Conservation (phyloP, 2,329 filamentous ascomycete species). For the Exophiala calicioides region DNA sequence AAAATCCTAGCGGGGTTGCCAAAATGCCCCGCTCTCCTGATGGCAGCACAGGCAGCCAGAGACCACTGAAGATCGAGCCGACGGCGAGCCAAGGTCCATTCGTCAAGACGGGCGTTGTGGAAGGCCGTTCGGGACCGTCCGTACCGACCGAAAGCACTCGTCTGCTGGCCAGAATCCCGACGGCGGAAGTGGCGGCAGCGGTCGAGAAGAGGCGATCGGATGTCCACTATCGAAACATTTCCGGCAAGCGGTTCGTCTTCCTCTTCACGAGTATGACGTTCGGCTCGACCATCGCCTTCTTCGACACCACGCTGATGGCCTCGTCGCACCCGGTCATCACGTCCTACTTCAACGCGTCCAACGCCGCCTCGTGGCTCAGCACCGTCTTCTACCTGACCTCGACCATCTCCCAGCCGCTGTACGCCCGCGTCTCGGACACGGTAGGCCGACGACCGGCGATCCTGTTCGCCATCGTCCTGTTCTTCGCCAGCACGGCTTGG, state of each 20-base stretch:
- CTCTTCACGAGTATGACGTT: constrained; percentile 62
- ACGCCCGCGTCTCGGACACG: constrained; percentile 73
- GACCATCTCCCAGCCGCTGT: constrained; percentile 73
- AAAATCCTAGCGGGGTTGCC: no score
- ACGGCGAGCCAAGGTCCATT: constrained; percentile 1
- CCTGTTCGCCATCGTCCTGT: constrained; percentile 63
- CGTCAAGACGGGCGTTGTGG: constrained; percentile 1
- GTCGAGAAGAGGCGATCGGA: constrained; percentile 3
- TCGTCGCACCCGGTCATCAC: constrained; percentile 80
- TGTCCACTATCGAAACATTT: constrained; percentile 22
- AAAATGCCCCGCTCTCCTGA: no score
- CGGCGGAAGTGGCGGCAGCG: no score
- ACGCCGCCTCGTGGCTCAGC: constrained; percentile 79
- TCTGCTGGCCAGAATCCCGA: constrained; percentile 14
- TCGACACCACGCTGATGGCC: constrained; percentile 80
- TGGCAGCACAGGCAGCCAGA: constrained; percentile 1
- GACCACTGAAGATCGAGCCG: constrained; percentile 8
- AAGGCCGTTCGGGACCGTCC: neutral
- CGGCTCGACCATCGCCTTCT: constrained; percentile 60
- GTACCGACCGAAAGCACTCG: constrained; percentile 18
- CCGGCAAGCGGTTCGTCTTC: constrained; percentile 56
- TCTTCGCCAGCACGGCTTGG: constrained; percentile 66
- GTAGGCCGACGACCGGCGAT: constrained; percentile 64
- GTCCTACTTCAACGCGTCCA: constrained; percentile 74
- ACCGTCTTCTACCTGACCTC: constrained; percentile 77